Base-by-base conservation (phyloP, 768 basidiomycete species). In the Agrocybe pediades region DNA sequence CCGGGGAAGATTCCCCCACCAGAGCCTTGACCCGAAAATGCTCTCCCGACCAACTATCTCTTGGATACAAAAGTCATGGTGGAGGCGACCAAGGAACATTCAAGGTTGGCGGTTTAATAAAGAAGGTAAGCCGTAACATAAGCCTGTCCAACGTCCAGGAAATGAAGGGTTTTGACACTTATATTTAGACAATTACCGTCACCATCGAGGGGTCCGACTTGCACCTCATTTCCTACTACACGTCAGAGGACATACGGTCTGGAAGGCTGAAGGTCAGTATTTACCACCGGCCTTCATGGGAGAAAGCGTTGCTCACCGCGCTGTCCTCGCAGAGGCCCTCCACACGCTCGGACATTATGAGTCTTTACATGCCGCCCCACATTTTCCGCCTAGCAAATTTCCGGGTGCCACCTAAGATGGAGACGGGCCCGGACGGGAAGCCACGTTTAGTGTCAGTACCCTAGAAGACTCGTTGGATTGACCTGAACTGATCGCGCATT, bases 191-290 rank as follows among this genome's bases (percentile, higher is more conserved):
- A n/a, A 91, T 92, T 63, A 92, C 91, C 8, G 86, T 92, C 45
- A 83, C 82, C 33, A 84, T 90, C 51, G 87, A 90, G 56, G 86
- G 86, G 13, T 87, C 85, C 46, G 85, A 90, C 71, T 82, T 92
- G 46, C 91, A 93, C 65, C 79, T 92, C 56, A 84, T 93, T 56
- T 88, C 88, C 15, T 93, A 94, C 73, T 93, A 91, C 67, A 86
- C 86, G 6, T 81, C 87, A 39, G 86, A 90, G 43, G 92, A 94
- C 64, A 83, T 91, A 23, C 78, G 84, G 8, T 79, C 80, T 15
- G 88, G 88, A 21, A 78, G 81, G 44, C 74, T 95, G 26, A 82
- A 78, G 69, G 80, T 79, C 52, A 44, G 71, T 5, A 9, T 41
- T 2, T 16, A 30, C n/a, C 5, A 15, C 26, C 30, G 27, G 23